Percentiles rank a stretch among this genome's conserved stretches.
These are phyloP conservation scores for Cercospora sojina DNA, from an alignment of 2,329 filamentous ascomycete genomes.

Conservation along the genomic window DNA sequence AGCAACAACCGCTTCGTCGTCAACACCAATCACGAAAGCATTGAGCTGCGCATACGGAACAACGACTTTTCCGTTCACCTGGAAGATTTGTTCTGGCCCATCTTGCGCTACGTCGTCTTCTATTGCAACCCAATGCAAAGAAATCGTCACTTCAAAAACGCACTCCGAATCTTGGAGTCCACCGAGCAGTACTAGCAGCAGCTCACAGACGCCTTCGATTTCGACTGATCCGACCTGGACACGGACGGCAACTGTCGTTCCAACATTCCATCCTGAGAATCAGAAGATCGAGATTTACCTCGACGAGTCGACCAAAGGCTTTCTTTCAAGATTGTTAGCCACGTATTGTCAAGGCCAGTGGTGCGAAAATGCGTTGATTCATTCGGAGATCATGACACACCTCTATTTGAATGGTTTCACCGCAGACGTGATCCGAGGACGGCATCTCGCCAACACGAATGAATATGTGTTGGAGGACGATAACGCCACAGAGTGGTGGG, in stretches of 20 bases:
- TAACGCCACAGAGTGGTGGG: conserved; percentile 2
- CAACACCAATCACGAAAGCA: not conserved
- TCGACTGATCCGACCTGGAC: not conserved
- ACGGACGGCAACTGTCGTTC: not conserved
- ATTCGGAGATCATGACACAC: not conserved
- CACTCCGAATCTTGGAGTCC: not conserved
- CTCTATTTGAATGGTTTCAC: not conserved
- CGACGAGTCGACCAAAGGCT: not conserved
- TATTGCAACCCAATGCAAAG: not conserved
- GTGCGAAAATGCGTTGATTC: conserved; percentile 3
- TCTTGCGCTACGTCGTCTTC: conserved; percentile 5
- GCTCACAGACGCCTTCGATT: not conserved
- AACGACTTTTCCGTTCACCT: conserved; percentile 2
- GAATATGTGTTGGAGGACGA: not conserved
- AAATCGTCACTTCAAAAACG: not conserved
- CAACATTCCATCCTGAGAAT: not conserved
- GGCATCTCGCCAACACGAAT: not conserved
- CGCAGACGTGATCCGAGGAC: not conserved
- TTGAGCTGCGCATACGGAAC: conserved; percentile 8
- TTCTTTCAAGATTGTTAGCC: not conserved
- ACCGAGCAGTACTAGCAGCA: not conserved
- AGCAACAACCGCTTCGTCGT: not conserved
- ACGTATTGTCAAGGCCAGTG: not conserved
- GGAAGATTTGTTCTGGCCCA: not conserved
- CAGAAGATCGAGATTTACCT: not conserved